phyloP scores from a whole-genome alignment of 1,284 basidiomycete genomes.

The Lentinula novae-zelandiae region DNA sequence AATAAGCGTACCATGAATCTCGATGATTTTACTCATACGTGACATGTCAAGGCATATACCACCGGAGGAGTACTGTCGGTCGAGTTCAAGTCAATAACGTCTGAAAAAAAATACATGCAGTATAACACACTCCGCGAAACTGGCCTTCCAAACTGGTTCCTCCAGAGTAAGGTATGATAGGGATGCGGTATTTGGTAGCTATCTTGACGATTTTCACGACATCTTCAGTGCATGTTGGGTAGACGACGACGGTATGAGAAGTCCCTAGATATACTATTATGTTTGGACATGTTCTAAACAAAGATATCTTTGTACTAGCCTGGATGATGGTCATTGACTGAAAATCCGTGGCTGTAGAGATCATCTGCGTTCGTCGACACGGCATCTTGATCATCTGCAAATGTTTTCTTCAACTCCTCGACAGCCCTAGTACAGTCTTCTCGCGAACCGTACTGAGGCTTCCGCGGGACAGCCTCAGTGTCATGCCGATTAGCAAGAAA shows the following conservation, averaged over 20 bases:
- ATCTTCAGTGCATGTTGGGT: constrained; percentile 58
- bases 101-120: not conserved
- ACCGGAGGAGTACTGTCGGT: constrained; percentile 47
- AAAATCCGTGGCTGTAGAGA: constrained; percentile 54
- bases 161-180: constrained; percentile 65
- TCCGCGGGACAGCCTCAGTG: not conserved
- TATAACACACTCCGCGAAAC: constrained; percentile 50
- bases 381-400: constrained; percentile 30
- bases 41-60: constrained; percentile 86
- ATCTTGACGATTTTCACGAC: constrained; percentile 67
- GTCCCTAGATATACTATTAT: constrained; percentile 22
- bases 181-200: constrained; percentile 62
- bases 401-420: constrained; percentile 36
- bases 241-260: constrained; percentile 50
- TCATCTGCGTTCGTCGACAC: constrained; percentile 57
- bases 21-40: constrained; percentile 80
- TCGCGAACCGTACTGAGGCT: constrained; percentile 34
- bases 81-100: not conserved
- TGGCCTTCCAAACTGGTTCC: constrained; percentile 71
- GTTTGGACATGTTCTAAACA: not conserved
- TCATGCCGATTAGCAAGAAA: not conserved
- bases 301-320: constrained; percentile 31
- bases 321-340: constrained; percentile 53
- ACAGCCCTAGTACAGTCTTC: constrained; percentile 52
- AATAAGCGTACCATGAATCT: constrained; percentile 59